Evolutionary conservation across 106 monocot species (phyloP).

Genomic region (Dendrobium officinale): DNA sequence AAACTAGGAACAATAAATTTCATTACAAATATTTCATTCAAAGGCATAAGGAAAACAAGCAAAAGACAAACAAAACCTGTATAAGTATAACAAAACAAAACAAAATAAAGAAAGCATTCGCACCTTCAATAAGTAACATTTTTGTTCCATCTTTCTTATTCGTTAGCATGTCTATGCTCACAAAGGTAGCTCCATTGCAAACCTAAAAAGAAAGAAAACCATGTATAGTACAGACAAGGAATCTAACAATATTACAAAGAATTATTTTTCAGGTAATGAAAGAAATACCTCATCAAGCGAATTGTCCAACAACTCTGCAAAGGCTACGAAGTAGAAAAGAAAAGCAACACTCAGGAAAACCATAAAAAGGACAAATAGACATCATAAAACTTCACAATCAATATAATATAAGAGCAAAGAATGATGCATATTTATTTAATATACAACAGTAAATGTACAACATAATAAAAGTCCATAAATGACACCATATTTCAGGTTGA

Average conservation of each 20-base stretch:
- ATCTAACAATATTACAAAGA: neutral
- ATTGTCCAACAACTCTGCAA: constrained; percentile 97
- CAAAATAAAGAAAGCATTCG: neutral
- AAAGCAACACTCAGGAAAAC: constrained; percentile 1
- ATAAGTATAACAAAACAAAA: neutral
- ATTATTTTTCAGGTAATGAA: neutral
- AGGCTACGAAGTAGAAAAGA: constrained; percentile 40
- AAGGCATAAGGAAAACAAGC: neutral
- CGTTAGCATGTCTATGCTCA: constrained; percentile 67
- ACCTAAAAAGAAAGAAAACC: constrained; percentile 30
- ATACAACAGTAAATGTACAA: neutral
- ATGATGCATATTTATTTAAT: neutral
- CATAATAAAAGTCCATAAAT: neutral
- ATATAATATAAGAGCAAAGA: neutral
- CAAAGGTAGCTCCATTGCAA: constrained; percentile 84
- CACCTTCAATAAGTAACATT: constrained; percentile 93
- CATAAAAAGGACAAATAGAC: neutral
- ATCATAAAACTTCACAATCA: no score
- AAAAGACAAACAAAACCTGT: neutral
- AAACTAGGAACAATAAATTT: neutral
- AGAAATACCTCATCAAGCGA: constrained; percentile 76
- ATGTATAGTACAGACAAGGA: neutral
- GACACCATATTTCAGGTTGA: neutral
- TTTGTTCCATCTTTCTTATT: constrained; percentile 63
- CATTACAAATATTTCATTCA: neutral